Conservation (phyloP, 2,329 filamentous ascomycete genomes). For the Aureobasidium namibiae region DNA sequence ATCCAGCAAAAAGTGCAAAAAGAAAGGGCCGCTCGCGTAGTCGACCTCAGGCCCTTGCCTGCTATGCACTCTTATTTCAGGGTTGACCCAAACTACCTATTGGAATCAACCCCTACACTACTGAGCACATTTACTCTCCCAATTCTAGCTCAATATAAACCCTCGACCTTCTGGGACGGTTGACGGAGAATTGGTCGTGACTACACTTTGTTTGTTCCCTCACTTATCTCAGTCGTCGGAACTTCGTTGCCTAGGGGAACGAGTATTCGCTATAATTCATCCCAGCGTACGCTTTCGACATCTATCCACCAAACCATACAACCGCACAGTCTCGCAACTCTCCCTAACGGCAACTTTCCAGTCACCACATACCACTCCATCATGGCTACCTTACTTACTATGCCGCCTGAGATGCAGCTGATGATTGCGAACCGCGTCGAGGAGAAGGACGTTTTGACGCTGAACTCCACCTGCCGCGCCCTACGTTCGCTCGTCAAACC, state of each 20-base stretch:
- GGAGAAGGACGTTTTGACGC: background rate
- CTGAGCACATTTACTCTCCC: background rate
- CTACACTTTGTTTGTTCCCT: no score
- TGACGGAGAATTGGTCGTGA: no score
- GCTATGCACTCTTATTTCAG: background rate
- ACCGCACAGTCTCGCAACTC: background rate
- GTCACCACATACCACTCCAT: background rate
- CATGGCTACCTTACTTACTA: background rate
- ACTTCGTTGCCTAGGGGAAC: no score
- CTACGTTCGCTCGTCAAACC: rapidly evolving
- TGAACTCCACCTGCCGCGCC: background rate
- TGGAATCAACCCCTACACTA: background rate
- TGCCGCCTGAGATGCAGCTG: background rate
- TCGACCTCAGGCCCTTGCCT: background rate
- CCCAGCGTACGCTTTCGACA: no score
- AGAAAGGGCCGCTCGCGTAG: no score
- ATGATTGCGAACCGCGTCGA: background rate
- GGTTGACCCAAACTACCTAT: background rate
- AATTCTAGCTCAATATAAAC: background rate
- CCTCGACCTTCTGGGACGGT: background rate
- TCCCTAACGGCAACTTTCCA: background rate
- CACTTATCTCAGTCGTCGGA: no score
- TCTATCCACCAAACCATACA: background rate
- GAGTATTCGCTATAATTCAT: no score
- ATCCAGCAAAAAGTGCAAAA: no score